These are phyloP conservation scores for Penicillium verrucosum DNA, from an alignment of 2,329 filamentous ascomycete species.

Conservation along the genomic window DNA sequence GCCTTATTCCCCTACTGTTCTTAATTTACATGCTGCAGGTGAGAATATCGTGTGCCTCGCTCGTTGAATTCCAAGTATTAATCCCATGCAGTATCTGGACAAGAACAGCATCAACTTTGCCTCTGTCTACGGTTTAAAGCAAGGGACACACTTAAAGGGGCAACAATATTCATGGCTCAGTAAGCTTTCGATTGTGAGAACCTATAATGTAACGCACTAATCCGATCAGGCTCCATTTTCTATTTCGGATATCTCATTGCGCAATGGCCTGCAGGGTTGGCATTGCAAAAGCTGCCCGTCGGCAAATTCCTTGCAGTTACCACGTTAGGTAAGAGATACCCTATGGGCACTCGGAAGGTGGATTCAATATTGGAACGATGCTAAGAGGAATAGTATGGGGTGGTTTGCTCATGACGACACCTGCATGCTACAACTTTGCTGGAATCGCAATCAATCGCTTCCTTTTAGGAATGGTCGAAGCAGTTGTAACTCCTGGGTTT, in stretches of 20 bases:
- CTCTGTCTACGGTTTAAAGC: slow-evolving; percentile 31
- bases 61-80: neutral
- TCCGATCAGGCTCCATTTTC: slow-evolving; percentile 43
- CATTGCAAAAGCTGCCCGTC: slow-evolving; percentile 47
- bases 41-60: slow-evolving; percentile 14
- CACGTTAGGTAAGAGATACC: slow-evolving; percentile 29
- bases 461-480: slow-evolving; percentile 49
- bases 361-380: neutral
- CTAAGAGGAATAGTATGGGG: slow-evolving; percentile 38
- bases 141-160: slow-evolving; percentile 25
- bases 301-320: slow-evolving; percentile 46
- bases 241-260: slow-evolving; percentile 50
- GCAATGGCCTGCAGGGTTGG: slow-evolving; percentile 45
- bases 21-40: slow-evolving; percentile 60
- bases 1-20: slow-evolving; percentile 56
- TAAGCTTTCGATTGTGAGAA: neutral
- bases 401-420: slow-evolving; percentile 44
- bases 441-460: slow-evolving; percentile 47
- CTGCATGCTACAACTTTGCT: slow-evolving; percentile 44
- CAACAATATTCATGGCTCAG: slow-evolving; percentile 30
- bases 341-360: fast-evolving
- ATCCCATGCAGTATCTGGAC: slow-evolving; percentile 44
- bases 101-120: slow-evolving; percentile 52
- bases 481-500: slow-evolving; percentile 49
- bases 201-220: neutral